These are phyloP conservation scores for Eutrema heterophyllum DNA, from an alignment of 345 rosid species.

Conservation along the genomic window DNA sequence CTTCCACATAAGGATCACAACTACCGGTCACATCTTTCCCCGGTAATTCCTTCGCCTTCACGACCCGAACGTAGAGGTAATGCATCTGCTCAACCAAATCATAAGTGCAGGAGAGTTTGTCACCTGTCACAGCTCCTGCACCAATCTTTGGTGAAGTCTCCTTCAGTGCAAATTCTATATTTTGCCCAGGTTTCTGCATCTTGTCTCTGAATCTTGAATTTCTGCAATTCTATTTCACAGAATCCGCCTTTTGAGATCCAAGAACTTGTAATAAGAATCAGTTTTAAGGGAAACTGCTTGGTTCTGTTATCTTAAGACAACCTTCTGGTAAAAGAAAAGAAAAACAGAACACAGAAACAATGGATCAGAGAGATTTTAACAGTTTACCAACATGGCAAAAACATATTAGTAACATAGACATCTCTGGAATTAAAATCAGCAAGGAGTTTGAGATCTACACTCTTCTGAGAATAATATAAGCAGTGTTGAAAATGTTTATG, in stretches of 20 bases:
- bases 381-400: not conserved
- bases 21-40: conserved; percentile 78
- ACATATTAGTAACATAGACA: not conserved
- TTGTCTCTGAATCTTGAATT: conserved; percentile 24
- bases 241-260: conserved; percentile 9
- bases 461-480: conserved; percentile 5
- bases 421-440: not conserved
- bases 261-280: conserved; percentile 7
- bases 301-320: conserved; percentile 2
- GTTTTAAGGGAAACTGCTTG: conserved; percentile 4
- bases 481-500: not conserved
- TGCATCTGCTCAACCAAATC: conserved; percentile 99
- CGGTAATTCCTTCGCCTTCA: conserved; percentile 87
- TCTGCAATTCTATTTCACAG: not conserved
- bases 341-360: not conserved
- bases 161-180: conserved; percentile 71
- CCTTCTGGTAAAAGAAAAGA: not conserved
- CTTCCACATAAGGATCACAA: conserved; percentile 91
- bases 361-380: conserved; percentile 19
- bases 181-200: conserved; percentile 81
- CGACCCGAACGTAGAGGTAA: conserved; percentile 83
- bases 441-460: conserved; percentile 21
- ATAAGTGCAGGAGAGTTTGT: conserved; percentile 85
- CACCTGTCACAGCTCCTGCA: conserved; percentile 56
- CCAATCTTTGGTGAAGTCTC: conserved; percentile 96